These are phyloP conservation scores for Earliella scabrosa DNA, from an alignment of 1,284 basidiomycete genomes.

Conservation along the genomic window DNA sequence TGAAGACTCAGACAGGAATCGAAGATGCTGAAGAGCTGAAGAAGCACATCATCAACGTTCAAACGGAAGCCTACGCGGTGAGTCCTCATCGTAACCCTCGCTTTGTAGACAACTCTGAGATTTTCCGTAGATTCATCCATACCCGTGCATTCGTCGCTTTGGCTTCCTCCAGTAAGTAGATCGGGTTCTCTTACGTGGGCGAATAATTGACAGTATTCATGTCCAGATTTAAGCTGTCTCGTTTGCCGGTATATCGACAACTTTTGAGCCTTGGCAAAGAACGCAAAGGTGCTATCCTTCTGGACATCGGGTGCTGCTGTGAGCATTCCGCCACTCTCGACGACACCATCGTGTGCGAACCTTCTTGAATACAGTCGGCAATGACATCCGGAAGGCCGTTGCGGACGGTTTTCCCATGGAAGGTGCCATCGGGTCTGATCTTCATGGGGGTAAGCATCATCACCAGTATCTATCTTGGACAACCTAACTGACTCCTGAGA, in stretches of 20 bases:
- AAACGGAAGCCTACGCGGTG: constrained; percentile 49
- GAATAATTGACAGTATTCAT: background rate
- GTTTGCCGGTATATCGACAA: constrained; percentile 46
- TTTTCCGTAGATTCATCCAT: constrained; percentile 37
- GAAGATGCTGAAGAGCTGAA: constrained; percentile 44
- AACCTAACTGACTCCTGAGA: too few relatives aligned
- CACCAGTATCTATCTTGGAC: constrained; percentile 30
- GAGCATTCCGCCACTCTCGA: constrained; percentile 24
- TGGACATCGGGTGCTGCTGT: constrained; percentile 57
- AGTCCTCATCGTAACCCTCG: constrained; percentile 3
- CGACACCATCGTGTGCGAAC: background rate
- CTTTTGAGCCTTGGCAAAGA: constrained; percentile 44
- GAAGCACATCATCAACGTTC: constrained; percentile 49
- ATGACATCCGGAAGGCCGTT: constrained; percentile 46
- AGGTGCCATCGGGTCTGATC: constrained; percentile 32
- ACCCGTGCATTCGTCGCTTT: constrained; percentile 47
- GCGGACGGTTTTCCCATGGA: constrained; percentile 43
- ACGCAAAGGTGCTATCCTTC: constrained; percentile 48
- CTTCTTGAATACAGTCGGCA: constrained; percentile 41
- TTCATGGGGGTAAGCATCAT: background rate
- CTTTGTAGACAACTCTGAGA: constrained; percentile 24
- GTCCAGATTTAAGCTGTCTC: constrained; percentile 37
- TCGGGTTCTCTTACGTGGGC: background rate
- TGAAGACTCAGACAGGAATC: constrained; percentile 46
- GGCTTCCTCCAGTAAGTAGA: constrained; percentile 44